phyloP scores from a whole-genome alignment of 140 eudicot species.

The Flaveria floridana region DNA sequence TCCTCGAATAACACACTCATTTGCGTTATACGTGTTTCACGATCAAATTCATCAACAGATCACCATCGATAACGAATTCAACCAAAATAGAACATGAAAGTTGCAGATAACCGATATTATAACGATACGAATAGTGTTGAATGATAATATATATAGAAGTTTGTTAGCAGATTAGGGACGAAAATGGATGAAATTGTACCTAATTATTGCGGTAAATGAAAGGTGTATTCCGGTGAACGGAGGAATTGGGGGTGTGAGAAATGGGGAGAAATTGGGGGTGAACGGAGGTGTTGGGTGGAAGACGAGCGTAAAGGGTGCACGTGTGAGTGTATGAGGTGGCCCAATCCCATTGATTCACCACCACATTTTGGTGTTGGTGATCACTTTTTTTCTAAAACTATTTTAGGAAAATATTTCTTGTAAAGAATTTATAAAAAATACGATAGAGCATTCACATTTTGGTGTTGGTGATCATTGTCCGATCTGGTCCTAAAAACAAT shows the following conservation, averaged over 20 bases:
- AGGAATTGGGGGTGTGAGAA: too few relatives aligned
- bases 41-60: background rate
- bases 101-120: background rate
- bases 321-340: background rate
- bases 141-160: background rate
- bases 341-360: slow-evolving; percentile 1
- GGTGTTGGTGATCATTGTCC: too few relatives aligned
- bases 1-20: background rate
- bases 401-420: too few relatives aligned
- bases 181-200: slow-evolving; percentile 19
- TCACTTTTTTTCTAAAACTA: too few relatives aligned
- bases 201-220: slow-evolving; percentile 14
- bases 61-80: background rate
- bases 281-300: background rate
- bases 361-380: slow-evolving; percentile 1
- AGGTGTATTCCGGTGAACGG: slow-evolving; percentile 24
- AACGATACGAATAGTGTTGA: background rate
- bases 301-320: background rate
- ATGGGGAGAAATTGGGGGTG: too few relatives aligned
- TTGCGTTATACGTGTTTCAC: background rate
- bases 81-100: background rate
- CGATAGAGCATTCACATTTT: too few relatives aligned
- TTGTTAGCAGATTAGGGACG: background rate
- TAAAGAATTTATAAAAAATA: too few relatives aligned
- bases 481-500: too few relatives aligned